These are phyloP conservation scores for Euryodendron excelsum DNA, from an alignment of 148 eudicot genomes.

Conservation along the genomic window DNA sequence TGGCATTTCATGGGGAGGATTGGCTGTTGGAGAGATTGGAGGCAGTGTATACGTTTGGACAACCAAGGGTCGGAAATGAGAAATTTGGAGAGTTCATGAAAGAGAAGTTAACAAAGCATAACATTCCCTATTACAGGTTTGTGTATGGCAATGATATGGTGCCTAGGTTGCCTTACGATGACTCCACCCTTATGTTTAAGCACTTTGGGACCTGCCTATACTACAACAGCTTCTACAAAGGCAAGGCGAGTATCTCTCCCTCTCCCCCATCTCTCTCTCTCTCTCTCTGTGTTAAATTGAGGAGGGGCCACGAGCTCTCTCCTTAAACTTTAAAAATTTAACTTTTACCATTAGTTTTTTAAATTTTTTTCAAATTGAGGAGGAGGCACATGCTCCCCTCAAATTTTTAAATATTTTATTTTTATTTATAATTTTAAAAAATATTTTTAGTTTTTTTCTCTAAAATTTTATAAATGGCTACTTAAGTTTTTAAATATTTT, in stretches of 20 bases:
- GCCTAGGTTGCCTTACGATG: constrained; percentile 62
- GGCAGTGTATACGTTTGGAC: constrained; percentile 72
- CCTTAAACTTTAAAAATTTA: too few species aligned
- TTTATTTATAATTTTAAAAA: too few species aligned
- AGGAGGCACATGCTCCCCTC: too few species aligned
- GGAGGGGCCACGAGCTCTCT: too few species aligned
- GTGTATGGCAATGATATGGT: constrained; percentile 73
- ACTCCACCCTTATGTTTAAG: constrained; percentile 41
- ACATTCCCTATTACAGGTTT: constrained; percentile 49
- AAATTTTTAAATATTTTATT: too few species aligned
- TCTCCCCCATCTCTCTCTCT: neutral
- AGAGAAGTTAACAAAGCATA: constrained; percentile 21
- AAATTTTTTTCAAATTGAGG: too few species aligned
- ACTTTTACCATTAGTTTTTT: too few species aligned
- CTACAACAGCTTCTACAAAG: constrained; percentile 59
- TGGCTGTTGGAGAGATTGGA: constrained; percentile 39
- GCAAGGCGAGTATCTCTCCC: constrained; percentile 35
- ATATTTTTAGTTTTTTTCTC: too few species aligned
- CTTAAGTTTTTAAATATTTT: too few species aligned
- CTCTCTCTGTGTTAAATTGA: too few species aligned
- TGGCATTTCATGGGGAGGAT: constrained; percentile 49
- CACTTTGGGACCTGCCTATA: constrained; percentile 72
- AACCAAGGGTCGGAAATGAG: constrained; percentile 76
- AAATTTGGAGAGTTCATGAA: constrained; percentile 49
- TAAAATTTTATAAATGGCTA: too few species aligned